Conservation (phyloP, 345 rosid genomes). For the Sisymbrium altissimum region DNA sequence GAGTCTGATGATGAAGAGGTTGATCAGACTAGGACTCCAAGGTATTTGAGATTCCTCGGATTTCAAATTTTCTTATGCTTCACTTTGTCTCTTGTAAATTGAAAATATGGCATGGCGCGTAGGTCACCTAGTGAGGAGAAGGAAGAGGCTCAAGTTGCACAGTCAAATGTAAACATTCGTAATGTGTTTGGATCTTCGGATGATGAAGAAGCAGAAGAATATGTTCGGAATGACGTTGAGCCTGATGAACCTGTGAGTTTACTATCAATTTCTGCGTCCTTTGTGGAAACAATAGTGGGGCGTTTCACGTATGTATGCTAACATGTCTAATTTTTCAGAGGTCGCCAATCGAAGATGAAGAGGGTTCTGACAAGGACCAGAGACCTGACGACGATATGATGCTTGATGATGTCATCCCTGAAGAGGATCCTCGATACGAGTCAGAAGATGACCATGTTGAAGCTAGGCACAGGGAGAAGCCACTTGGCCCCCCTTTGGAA, state of each 20-base stretch:
- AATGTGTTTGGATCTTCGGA: conserved; percentile 99
- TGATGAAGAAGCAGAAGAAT: conserved; percentile 79
- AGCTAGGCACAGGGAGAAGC: conserved; percentile 72
- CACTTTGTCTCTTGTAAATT: not conserved
- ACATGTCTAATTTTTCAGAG: conserved; percentile 41
- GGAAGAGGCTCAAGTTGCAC: conserved; percentile 55
- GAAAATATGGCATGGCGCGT: conserved; percentile 34
- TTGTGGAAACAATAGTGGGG: not conserved
- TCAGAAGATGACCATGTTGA: conserved; percentile 87
- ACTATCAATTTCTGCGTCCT: not conserved
- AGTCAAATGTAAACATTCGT: conserved; percentile 80
- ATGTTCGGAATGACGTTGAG: conserved; percentile 65
- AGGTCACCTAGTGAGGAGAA: conserved; percentile 65
- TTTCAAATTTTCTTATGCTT: conserved; percentile 14
- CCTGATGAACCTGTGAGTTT: conserved; percentile 57
- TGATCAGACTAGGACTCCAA: conserved; percentile 66
- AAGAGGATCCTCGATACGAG: conserved; percentile 72
- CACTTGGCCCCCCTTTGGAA: conserved; percentile 88
- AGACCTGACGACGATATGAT: conserved; percentile 74
- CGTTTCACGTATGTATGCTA: not conserved
- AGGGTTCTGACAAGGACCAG: conserved; percentile 59
- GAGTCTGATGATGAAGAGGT: conserved; percentile 88
- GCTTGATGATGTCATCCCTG: conserved; percentile 43
- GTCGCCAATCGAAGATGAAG: conserved; percentile 81
- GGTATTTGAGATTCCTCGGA: conserved; percentile 36